Conservation (phyloP, 108 stramenopile species). For the Stephanodiscus triporus region DNA sequence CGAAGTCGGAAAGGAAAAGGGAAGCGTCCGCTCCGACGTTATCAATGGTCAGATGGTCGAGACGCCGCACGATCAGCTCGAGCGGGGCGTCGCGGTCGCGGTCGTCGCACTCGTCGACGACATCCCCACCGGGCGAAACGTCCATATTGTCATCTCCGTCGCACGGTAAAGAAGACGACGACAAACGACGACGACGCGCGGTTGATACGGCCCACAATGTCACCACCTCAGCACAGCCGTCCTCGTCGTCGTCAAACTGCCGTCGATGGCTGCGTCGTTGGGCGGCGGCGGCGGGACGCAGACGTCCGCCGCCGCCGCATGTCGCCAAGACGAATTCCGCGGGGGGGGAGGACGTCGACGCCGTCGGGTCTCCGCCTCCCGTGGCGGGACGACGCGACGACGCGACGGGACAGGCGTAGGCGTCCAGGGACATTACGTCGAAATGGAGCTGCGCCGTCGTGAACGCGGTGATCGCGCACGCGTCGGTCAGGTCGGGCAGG, state of each 20-base stretch:
- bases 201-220: constrained; percentile 45
- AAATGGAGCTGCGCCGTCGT: constrained; percentile 60
- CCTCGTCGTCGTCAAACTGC: neutral
- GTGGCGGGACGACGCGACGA: constrained; percentile 47
- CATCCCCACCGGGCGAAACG: too few species aligned
- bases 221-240: neutral
- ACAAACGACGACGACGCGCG: neutral
- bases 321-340: constrained; percentile 70
- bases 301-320: constrained; percentile 45
- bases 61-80: constrained; percentile 13
- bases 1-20: constrained; percentile 45
- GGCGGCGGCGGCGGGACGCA: constrained; percentile 17
- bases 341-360: constrained; percentile 19
- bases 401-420: constrained; percentile 49
- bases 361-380: constrained; percentile 40
- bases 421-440: constrained; percentile 67
- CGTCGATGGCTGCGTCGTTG: neutral
- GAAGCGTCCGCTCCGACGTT: constrained; percentile 57
- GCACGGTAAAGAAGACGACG: too few species aligned
- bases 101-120: neutral
- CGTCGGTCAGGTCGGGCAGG: constrained; percentile 27
- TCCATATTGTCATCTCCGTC: too few species aligned
- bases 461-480: constrained; percentile 44
- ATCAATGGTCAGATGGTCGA: constrained; percentile 36
- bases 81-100: neutral